These are phyloP conservation scores for Oryza coarctata DNA, from an alignment of 176 grass and related monocot genomes.

Conservation along the genomic window DNA sequence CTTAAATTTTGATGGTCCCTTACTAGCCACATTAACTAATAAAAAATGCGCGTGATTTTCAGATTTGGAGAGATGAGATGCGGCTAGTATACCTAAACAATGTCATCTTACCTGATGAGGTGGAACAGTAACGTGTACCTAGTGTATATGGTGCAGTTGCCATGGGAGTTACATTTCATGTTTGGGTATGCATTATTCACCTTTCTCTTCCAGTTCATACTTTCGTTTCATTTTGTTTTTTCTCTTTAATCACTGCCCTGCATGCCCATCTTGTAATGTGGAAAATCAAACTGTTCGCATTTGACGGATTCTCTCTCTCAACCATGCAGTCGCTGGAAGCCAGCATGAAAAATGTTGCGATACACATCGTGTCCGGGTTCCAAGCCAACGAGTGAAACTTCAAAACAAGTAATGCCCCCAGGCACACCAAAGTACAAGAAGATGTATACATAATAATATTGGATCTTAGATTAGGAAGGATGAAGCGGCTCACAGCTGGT, in stretches of 20 bases:
- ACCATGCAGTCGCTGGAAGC: conserved; percentile 1
- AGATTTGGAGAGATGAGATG: conserved; percentile 99
- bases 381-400: neutral
- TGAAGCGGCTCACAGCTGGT: neutral
- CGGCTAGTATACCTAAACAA: conserved; percentile 74
- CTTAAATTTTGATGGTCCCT: neutral
- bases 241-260: neutral
- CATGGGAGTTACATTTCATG: conserved; percentile 6
- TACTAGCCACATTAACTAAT: neutral
- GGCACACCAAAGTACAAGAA: conserved; percentile 21
- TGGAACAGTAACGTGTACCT: conserved; percentile 52
- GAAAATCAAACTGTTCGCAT: neutral
- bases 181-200: conserved; percentile 1
- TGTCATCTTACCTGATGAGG: conserved; percentile 55
- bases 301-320: neutral
- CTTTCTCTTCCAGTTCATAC: neutral
- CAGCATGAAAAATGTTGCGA: neutral
- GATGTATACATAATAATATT: conserved; percentile 28
- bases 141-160: conserved; percentile 8
- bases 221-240: neutral
- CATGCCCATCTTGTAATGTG: neutral
- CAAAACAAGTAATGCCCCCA: neutral
- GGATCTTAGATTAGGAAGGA: neutral
- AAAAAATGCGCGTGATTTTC: conserved; percentile 18
- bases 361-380: neutral